Evolutionary conservation across 768 basidiomycete genomes (phyloP).

Genomic region (Mrakia gelida): DNA sequence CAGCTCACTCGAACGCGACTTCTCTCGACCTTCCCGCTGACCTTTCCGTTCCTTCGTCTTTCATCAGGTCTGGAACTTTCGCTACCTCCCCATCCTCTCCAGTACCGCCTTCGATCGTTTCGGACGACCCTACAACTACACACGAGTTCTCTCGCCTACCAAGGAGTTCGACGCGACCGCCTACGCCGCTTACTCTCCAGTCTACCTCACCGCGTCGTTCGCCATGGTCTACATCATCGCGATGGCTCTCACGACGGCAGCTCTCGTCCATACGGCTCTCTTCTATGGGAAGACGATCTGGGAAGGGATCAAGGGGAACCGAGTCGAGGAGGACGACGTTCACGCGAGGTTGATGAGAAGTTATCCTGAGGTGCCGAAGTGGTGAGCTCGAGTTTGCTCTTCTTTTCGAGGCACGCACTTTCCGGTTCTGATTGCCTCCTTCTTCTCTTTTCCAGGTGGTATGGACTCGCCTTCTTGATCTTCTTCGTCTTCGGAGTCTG

Average conservation of each 20-base stretch:
- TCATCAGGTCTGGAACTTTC: conserved; percentile 65
- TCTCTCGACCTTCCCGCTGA: conserved; percentile 62
- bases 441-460: conserved; percentile 8
- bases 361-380: conserved; percentile 63
- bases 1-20: conserved; percentile 74
- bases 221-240: conserved; percentile 83
- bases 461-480: not conserved
- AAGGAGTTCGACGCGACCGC: conserved; percentile 70
- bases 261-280: conserved; percentile 81
- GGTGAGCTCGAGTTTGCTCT: conserved; percentile 29
- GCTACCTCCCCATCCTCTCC: conserved; percentile 82
- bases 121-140: conserved; percentile 69
- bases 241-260: conserved; percentile 80
- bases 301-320: conserved; percentile 62
- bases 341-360: conserved; percentile 90
- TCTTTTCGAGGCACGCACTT: conserved; percentile 48
- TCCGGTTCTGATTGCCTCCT: conserved; percentile 56
- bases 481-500: conserved; percentile 4
- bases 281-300: conserved; percentile 62
- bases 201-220: conserved; percentile 86
- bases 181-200: conserved; percentile 78
- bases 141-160: conserved; percentile 59
- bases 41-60: conserved; percentile 40
- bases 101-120: conserved; percentile 76
- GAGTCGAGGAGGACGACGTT: conserved; percentile 83